Conservation (phyloP, 495 filamentous ascomycete genomes). For the Penicillium angulare region DNA sequence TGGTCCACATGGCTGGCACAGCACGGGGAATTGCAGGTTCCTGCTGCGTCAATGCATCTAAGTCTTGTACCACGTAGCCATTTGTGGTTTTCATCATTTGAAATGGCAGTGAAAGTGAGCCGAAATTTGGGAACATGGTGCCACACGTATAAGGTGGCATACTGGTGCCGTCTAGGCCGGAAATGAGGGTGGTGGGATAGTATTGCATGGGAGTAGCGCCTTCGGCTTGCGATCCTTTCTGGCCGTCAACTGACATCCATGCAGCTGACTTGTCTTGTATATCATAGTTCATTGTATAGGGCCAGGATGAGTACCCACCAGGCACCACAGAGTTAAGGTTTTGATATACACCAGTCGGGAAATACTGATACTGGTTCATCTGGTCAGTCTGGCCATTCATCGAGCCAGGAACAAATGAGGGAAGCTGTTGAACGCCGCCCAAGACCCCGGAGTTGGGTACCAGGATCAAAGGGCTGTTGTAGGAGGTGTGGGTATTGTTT, state of each 20-base stretch:
- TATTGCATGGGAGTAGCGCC: constrained; percentile 25
- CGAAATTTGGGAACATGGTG: constrained; percentile 20
- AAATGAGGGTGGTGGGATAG: constrained; percentile 6
- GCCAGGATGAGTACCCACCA: constrained; percentile 22
- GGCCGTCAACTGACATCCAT: constrained; percentile 24
- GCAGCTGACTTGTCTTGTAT: constrained; percentile 11
- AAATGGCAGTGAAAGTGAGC: constrained; percentile 23
- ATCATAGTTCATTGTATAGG: constrained; percentile 31
- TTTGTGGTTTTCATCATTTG: constrained; percentile 48
- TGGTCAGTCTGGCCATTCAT: constrained; percentile 27
- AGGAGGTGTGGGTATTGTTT: constrained; percentile 21
- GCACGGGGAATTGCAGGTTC: constrained; percentile 84
- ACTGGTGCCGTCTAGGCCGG: constrained; percentile 20
- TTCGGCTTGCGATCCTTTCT: constrained; percentile 20
- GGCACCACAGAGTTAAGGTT: constrained; percentile 26
- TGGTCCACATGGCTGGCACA: constrained; percentile 80
- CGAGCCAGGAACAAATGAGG: constrained; percentile 21
- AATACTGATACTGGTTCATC: constrained; percentile 28
- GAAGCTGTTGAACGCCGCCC: constrained; percentile 22
- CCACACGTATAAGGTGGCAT: constrained; percentile 25
- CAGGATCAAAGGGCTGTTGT: constrained; percentile 31
- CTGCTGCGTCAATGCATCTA: constrained; percentile 68
- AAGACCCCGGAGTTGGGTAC: constrained; percentile 29
- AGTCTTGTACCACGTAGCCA: constrained; percentile 59
- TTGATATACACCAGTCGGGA: constrained; percentile 26